Evolutionary conservation across 1,284 basidiomycete species (phyloP).

Genomic region (Marasmius tenuissimus): DNA sequence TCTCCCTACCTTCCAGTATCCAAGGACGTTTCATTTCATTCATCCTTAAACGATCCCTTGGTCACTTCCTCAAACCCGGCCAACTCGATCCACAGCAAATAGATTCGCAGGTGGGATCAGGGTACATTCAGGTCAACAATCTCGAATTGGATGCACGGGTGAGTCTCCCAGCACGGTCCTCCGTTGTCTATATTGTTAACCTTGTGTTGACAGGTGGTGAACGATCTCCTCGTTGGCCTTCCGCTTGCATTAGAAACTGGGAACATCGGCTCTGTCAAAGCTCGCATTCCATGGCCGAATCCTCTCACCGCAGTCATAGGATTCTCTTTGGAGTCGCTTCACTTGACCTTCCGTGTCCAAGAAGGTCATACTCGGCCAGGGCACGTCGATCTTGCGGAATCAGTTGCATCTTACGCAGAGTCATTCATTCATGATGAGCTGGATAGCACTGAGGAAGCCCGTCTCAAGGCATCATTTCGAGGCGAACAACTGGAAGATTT

Average conservation of each 20-base stretch:
- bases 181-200: conserved; percentile 1
- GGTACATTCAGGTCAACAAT: conserved; percentile 83
- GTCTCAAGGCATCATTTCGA: conserved; percentile 71
- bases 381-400: conserved; percentile 61
- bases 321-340: conserved; percentile 62
- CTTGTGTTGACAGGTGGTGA: conserved; percentile 67
- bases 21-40: conserved; percentile 91
- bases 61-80: conserved; percentile 84
- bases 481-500: conserved; percentile 34
- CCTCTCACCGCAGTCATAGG: conserved; percentile 71
- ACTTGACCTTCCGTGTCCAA: conserved; percentile 58
- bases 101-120: conserved; percentile 89
- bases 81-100: conserved; percentile 87
- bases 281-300: conserved; percentile 76
- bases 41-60: conserved; percentile 80
- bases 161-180: conserved; percentile 28
- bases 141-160: conserved; percentile 80
- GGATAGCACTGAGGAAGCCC: conserved; percentile 66
- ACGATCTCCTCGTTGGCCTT: conserved; percentile 64
- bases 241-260: conserved; percentile 76
- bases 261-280: conserved; percentile 70
- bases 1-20: conserved; percentile 78
- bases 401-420: conserved; percentile 79
- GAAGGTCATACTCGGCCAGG: conserved; percentile 23
- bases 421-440: conserved; percentile 85